Evolutionary conservation across 1,284 basidiomycete genomes (phyloP).

Genomic region (Xanthoconium separans): DNA sequence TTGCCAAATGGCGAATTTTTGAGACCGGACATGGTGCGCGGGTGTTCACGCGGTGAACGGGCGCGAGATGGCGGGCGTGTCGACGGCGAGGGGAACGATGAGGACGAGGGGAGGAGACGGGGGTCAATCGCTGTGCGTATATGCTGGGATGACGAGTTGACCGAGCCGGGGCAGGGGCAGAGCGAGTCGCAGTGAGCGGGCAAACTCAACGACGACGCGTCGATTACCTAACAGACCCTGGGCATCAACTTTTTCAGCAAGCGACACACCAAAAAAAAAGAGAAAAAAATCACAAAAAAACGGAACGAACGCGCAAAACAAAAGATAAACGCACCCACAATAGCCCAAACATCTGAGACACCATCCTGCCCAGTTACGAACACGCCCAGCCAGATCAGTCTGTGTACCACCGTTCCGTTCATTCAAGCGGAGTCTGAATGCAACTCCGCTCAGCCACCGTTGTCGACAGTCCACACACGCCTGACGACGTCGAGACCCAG

Average conservation of each 20-base stretch:
- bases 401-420: not conserved
- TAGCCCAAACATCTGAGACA: not conserved
- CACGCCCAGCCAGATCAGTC: constrained; percentile 14
- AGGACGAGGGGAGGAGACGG: constrained; percentile 16
- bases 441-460: constrained; percentile 6
- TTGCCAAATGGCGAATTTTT: constrained; percentile 82
- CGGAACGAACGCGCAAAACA: not conserved
- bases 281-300: constrained; percentile 2
- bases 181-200: constrained; percentile 19
- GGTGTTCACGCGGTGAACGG: not conserved
- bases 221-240: constrained; percentile 29
- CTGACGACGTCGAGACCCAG: not conserved
- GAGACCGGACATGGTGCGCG: constrained; percentile 62
- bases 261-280: constrained; percentile 15
- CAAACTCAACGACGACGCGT: constrained; percentile 28
- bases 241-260: constrained; percentile 22
- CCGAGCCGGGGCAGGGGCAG: constrained; percentile 28
- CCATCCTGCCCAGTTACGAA: constrained; percentile 15
- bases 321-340: not conserved
- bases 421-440: constrained; percentile 23
- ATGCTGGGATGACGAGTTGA: constrained; percentile 23
- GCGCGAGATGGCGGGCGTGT: constrained; percentile 49
- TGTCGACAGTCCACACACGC: constrained; percentile 3
- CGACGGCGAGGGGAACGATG: constrained; percentile 40
- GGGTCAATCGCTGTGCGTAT: not conserved